Percentiles rank a stretch among this genome's conserved stretches.
phyloP scores from a whole-genome alignment of 441 rosid genomes.

The Jatropha multifida region DNA sequence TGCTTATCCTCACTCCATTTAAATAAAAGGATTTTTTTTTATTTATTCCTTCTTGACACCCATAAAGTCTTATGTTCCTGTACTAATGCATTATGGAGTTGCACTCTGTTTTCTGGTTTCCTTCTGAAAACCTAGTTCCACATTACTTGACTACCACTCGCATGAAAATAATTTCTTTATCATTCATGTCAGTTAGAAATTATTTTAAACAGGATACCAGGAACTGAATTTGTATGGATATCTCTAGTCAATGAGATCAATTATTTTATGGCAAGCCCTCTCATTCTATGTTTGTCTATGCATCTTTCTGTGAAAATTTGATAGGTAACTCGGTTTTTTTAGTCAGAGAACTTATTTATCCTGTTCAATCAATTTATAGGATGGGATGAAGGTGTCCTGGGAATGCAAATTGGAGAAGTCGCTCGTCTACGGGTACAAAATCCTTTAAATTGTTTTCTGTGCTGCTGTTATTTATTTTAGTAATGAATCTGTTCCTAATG shows the following conservation, averaged over 20 bases:
- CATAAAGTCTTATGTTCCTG: no score
- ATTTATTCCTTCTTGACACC: no score
- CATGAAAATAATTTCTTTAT: background rate
- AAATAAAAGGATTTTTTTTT: no score
- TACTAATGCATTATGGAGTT: no score
- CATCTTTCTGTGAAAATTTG: background rate
- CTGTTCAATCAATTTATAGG: constrained; percentile 42
- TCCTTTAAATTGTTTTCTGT: constrained; percentile 2
- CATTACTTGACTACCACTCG: no score
- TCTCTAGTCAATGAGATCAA: background rate
- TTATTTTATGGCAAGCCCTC: background rate
- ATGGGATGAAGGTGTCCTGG: constrained; percentile 98
- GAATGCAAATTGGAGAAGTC: constrained; percentile 90
- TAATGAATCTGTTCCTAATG: no score
- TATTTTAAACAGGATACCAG: background rate
- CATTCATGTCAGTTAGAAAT: background rate
- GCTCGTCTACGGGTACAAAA: constrained; percentile 81
- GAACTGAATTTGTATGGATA: background rate
- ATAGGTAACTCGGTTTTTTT: background rate
- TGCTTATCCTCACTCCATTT: no score
- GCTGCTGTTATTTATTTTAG: background rate
- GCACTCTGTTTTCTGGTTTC: no score
- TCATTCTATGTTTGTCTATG: background rate
- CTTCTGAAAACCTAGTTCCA: no score
- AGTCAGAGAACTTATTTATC: constrained; percentile 8